A percentile compares a stretch with the other conserved stretches of the same genome.
Evolutionary conservation across 2,329 filamentous ascomycete genomes (phyloP).

Genomic region (Fusarium oligoseptatum): DNA sequence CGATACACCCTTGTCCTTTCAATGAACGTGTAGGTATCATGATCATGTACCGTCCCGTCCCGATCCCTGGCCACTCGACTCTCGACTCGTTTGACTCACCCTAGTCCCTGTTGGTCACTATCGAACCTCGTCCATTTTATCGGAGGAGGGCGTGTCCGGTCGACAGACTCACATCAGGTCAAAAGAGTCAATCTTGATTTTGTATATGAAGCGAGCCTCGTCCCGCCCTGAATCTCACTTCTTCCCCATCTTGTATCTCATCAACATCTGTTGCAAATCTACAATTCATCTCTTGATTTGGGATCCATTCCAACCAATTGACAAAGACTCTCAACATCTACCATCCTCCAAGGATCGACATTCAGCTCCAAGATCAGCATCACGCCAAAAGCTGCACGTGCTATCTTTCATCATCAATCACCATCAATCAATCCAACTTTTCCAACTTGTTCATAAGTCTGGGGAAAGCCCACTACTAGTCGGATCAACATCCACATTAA

Average conservation of each 20-base stretch:
- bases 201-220: constrained; percentile 36
- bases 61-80: constrained; percentile 24
- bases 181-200: constrained; percentile 23
- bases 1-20: background rate
- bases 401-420: background rate
- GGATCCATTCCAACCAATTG: constrained; percentile 15
- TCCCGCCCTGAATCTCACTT: constrained; percentile 7
- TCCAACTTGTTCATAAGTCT: constrained; percentile 28
- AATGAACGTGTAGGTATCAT: constrained; percentile 4
- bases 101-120: constrained; percentile 25
- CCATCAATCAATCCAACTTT: constrained; percentile 18
- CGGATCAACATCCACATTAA: constrained; percentile 7
- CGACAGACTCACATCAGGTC: constrained; percentile 8
- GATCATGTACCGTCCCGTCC: constrained; percentile 39
- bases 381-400: constrained; percentile 17
- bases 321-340: background rate
- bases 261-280: constrained; percentile 19
- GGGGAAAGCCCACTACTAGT: constrained; percentile 9
- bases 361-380: constrained; percentile 19
- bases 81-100: constrained; percentile 5
- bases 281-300: constrained; percentile 5
- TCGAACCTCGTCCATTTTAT: constrained; percentile 2
- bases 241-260: constrained; percentile 4
- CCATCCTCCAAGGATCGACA: constrained; percentile 30
- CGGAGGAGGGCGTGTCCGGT: constrained; percentile 30